These are phyloP conservation scores for Biancaea sappan DNA, from an alignment of 306 rosid species.

Conservation along the genomic window DNA sequence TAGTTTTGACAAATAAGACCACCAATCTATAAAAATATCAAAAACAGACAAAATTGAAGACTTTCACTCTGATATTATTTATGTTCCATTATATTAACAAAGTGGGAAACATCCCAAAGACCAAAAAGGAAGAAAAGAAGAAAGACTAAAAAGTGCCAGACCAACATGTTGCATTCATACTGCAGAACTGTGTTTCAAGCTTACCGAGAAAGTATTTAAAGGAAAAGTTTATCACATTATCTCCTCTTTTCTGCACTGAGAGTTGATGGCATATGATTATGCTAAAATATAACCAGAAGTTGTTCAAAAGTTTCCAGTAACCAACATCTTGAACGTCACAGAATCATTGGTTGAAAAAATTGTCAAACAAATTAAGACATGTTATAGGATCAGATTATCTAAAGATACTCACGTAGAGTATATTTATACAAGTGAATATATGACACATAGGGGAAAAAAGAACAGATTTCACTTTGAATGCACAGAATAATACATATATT, in stretches of 20 bases:
- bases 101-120: not conserved
- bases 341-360: constrained; percentile 1
- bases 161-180: not conserved
- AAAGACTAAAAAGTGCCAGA: not conserved
- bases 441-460: not conserved
- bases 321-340: constrained; percentile 4
- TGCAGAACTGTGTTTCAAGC: not conserved
- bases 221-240: not conserved
- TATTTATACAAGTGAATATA: not conserved
- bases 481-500: not conserved
- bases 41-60: constrained; percentile 2
- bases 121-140: not conserved
- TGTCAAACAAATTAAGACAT: not conserved
- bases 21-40: not conserved
- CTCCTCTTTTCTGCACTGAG: constrained; percentile 1
- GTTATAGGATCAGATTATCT: constrained; percentile 11
- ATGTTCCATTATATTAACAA: not conserved
- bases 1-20: not conserved
- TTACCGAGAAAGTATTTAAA: not conserved
- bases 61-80: not conserved
- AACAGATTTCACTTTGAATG: constrained; percentile 3
- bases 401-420: constrained; percentile 8
- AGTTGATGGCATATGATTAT: constrained; percentile 4
- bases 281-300: not conserved
- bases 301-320: constrained; percentile 9